phyloP scores from a whole-genome alignment of 2,329 filamentous ascomycete genomes.

The Penicillium sp. region DNA sequence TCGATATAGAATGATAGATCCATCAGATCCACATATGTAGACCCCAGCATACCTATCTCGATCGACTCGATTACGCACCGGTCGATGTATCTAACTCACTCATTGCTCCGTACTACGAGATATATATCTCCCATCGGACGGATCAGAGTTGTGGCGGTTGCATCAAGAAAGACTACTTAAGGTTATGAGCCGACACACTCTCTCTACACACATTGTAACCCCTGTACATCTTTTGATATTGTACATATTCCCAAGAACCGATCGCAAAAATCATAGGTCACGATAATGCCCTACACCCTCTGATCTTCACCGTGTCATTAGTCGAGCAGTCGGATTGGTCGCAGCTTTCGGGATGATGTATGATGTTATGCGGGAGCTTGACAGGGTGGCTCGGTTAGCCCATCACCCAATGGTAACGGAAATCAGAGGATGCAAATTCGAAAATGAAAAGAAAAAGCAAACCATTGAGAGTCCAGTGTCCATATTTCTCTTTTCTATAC shows the following conservation, averaged over 20 bases:
- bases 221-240: not conserved
- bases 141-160: too few relatives aligned
- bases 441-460: not conserved
- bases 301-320: not conserved
- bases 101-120: too few relatives aligned
- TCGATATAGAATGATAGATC: not conserved
- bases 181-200: too few relatives aligned
- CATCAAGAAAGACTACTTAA: too few relatives aligned
- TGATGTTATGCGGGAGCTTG: conserved; percentile 14
- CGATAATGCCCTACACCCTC: not conserved
- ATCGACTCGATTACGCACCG: not conserved
- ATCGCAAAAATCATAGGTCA: not conserved
- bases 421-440: not conserved
- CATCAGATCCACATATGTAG: too few relatives aligned
- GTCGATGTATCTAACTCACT: too few relatives aligned
- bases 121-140: too few relatives aligned
- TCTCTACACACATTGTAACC: too few relatives aligned
- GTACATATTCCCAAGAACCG: not conserved
- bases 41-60: not conserved
- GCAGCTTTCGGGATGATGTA: conserved; percentile 20
- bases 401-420: not conserved
- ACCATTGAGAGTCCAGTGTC: not conserved
- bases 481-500: not conserved
- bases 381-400: not conserved
- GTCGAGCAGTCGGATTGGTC: conserved; percentile 23